A percentile compares a stretch with the other conserved stretches of the same genome.
Evolutionary conservation across 805 yeast species (phyloP).

Genomic region (Candida methanosorbosa): DNA sequence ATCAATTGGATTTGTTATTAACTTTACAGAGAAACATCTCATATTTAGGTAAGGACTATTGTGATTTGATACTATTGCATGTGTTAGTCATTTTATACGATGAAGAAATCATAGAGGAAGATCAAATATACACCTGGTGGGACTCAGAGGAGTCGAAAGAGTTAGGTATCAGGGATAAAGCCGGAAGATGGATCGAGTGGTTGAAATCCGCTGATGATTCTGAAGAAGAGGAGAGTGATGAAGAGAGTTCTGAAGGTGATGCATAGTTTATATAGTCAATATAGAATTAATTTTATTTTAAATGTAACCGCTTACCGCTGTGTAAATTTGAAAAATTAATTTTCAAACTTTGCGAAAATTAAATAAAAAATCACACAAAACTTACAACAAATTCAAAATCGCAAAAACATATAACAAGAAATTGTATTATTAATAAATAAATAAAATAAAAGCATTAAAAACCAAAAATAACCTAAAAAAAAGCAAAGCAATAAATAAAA

Average conservation of each 20-base stretch:
- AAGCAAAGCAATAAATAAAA: not conserved
- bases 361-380: too few species aligned
- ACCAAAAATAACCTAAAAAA: too few species aligned
- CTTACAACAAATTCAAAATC: too few species aligned
- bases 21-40: constrained; percentile 39
- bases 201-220: constrained; percentile 56
- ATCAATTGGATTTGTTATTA: constrained; percentile 63
- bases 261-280: too few species aligned
- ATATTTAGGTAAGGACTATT: constrained; percentile 34
- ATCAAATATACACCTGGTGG: constrained; percentile 81
- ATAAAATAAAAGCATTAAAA: too few species aligned
- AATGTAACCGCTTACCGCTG: too few species aligned
- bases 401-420: too few species aligned
- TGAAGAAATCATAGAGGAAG: constrained; percentile 76
- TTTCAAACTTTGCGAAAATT: too few species aligned
- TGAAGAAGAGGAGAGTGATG: constrained; percentile 27
- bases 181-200: constrained; percentile 81
- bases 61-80: constrained; percentile 41
- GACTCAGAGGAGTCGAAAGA: constrained; percentile 31
- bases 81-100: constrained; percentile 65
- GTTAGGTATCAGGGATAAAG: constrained; percentile 41
- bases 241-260: too few species aligned
- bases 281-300: too few species aligned
- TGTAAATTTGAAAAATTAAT: too few species aligned
- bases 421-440: too few species aligned